Percentiles rank a stretch among this genome's conserved stretches.
These are phyloP conservation scores for Onygenales sp. DNA, from an alignment of 2,329 filamentous ascomycete species.

Conservation along the genomic window DNA sequence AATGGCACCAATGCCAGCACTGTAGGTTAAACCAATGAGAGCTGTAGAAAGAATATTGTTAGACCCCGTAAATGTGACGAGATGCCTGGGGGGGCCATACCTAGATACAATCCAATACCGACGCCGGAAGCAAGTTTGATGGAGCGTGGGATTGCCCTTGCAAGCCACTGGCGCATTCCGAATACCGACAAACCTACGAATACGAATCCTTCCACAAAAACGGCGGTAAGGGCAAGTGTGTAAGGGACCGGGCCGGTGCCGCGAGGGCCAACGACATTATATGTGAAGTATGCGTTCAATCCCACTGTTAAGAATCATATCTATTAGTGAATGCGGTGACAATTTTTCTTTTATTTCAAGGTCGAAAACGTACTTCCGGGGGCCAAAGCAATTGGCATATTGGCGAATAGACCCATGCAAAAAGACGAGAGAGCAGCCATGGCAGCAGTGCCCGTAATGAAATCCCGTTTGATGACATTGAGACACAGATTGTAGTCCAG, in stretches of 20 bases:
- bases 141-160: constrained; percentile 68
- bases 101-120: constrained; percentile 73
- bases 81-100: constrained; percentile 4
- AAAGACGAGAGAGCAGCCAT: constrained; percentile 73
- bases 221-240: constrained; percentile 67
- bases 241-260: constrained; percentile 67
- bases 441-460: constrained; percentile 77
- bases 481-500: constrained; percentile 36
- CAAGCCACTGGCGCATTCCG: constrained; percentile 80
- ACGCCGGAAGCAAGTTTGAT: constrained; percentile 83
- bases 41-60: constrained; percentile 21
- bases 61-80: background rate
- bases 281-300: constrained; percentile 80
- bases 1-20: constrained; percentile 71
- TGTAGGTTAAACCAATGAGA: constrained; percentile 60
- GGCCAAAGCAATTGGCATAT: constrained; percentile 64
- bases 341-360: background rate
- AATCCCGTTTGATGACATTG: constrained; percentile 59
- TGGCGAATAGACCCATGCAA: constrained; percentile 73
- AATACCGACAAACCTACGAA: constrained; percentile 72
- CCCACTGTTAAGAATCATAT: constrained; percentile 48
- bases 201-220: constrained; percentile 80
- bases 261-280: constrained; percentile 68
- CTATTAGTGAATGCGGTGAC: constrained; percentile 3
- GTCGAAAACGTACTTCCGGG: constrained; percentile 46